Base-by-base conservation (phyloP, 2,329 filamentous ascomycete species). In the Trematosphaeria pertusa region DNA sequence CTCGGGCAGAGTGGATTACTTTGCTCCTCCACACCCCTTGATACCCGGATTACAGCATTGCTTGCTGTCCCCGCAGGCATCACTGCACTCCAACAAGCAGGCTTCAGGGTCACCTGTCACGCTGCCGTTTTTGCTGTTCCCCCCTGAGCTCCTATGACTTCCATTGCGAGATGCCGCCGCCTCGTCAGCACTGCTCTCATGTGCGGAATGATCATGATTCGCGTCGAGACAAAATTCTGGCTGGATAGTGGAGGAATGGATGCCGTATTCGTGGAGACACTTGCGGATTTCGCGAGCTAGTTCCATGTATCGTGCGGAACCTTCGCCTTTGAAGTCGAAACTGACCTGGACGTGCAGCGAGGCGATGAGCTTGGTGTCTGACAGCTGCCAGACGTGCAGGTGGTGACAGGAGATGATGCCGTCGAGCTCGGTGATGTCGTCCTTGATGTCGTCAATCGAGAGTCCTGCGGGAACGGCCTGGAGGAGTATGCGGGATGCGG, bases 201-300 rank as follows among this genome's bases (percentile, higher is more conserved):
- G 64, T 37, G 50, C 64, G 3, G 70, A 64, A 51, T 78, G 75
- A 48, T 74, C 72, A 53, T 77, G 73, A 14, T 69, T 70, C 5
- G 67, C 64, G 46, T 79, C 70, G 18, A 78, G 68, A 58, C 75
- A 75, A 65, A 78, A 99, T 72, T 99, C 94, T 5, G 94, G 94
- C 73, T 99, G 94, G 60, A 99, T 97, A 10, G 94, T 99, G 26
- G 91, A 93, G 28, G 89, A 95, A 76, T 99, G 94, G 56, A 99
- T 97, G 45, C 94, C 93, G 62, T 96, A 97, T 26, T 85, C 92
- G 72, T 99, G 94, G 3, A 99, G 84, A 64, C 94, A 99, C 64
- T 87, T 87, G 37, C 92, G 83, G 14, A 95, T 89, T 46, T 88
- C 86, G 48, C 85, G 85, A 15, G 93, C 91, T 30, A 99, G 82